Evolutionary conservation across 768 basidiomycete genomes (phyloP).

Genomic region (Mycena sanguinolenta): DNA sequence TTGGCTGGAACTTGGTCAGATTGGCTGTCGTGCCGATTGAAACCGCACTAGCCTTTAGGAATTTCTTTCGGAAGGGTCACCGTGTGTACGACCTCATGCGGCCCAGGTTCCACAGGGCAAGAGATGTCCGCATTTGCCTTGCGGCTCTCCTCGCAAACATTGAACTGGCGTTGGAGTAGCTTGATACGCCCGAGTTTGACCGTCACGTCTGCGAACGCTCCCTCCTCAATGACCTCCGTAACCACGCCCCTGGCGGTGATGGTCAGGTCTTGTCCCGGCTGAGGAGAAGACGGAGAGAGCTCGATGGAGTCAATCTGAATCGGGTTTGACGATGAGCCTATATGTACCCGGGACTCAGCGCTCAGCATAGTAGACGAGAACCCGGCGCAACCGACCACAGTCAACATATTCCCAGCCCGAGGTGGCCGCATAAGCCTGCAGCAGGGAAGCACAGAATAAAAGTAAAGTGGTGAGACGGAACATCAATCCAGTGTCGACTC

Average conservation of each 20-base stretch:
- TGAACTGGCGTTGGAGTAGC: neutral
- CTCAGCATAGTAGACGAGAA: slow-evolving; percentile 15
- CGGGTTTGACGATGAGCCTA: slow-evolving; percentile 60
- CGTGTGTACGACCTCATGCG: slow-evolving; percentile 82
- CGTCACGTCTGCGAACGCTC: slow-evolving; percentile 88
- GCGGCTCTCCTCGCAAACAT: slow-evolving; percentile 80
- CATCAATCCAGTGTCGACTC: too few species aligned
- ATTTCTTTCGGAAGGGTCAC: slow-evolving; percentile 94
- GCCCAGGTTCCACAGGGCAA: slow-evolving; percentile 85
- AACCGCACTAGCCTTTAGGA: slow-evolving; percentile 70
- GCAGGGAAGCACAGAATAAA: neutral
- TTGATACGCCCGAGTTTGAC: slow-evolving; percentile 84
- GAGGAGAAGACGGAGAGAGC: slow-evolving; percentile 89
- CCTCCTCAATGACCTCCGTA: slow-evolving; percentile 80
- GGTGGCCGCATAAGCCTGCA: slow-evolving; percentile 32
- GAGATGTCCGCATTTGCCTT: slow-evolving; percentile 81
- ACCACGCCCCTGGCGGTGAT: slow-evolving; percentile 81
- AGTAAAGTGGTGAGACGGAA: slow-evolving; percentile 17
- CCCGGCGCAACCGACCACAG: slow-evolving; percentile 77
- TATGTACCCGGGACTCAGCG: neutral
- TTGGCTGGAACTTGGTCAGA: slow-evolving; percentile 70
- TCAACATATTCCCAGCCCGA: slow-evolving; percentile 75
- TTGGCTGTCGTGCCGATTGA: slow-evolving; percentile 7
- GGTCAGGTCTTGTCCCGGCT: slow-evolving; percentile 90
- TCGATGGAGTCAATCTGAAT: slow-evolving; percentile 79